A percentile compares a stretch with the other conserved stretches of the same genome.
phyloP scores from a whole-genome alignment of 176 grass and related monocot species.

The Musa schizocarpa region DNA sequence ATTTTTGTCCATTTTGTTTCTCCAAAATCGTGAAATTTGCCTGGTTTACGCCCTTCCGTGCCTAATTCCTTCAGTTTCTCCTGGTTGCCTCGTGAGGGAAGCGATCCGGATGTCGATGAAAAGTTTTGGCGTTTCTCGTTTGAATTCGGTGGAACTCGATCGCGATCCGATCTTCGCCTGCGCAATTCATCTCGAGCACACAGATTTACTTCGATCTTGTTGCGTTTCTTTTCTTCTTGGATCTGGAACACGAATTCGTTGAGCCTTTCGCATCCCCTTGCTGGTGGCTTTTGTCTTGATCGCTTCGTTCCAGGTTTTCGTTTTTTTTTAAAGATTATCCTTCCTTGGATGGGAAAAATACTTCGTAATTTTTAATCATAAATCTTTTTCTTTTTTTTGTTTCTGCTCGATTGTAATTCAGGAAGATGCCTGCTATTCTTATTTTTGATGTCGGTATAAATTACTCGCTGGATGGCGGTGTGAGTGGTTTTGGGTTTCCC shows the following conservation, averaged over 20 bases:
- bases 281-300: slow-evolving; percentile 12
- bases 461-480: no score
- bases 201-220: neutral
- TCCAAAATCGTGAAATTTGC: neutral
- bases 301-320: neutral
- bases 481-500: no score
- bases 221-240: slow-evolving; percentile 9
- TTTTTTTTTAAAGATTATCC: neutral
- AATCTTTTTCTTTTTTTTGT: neutral
- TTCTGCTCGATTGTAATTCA: neutral
- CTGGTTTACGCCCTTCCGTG: neutral
- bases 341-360: neutral
- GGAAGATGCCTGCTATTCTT: no score
- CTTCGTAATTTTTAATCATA: neutral
- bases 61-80: neutral
- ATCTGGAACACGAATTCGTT: neutral
- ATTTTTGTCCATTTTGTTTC: neutral
- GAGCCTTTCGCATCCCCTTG: neutral
- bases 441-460: no score
- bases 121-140: neutral
- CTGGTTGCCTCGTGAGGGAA: neutral
- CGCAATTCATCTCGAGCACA: neutral
- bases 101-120: neutral
- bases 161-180: neutral
- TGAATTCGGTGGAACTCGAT: neutral